Evolutionary conservation across 805 yeast species (phyloP).

Genomic region (Candida tibetensis): DNA sequence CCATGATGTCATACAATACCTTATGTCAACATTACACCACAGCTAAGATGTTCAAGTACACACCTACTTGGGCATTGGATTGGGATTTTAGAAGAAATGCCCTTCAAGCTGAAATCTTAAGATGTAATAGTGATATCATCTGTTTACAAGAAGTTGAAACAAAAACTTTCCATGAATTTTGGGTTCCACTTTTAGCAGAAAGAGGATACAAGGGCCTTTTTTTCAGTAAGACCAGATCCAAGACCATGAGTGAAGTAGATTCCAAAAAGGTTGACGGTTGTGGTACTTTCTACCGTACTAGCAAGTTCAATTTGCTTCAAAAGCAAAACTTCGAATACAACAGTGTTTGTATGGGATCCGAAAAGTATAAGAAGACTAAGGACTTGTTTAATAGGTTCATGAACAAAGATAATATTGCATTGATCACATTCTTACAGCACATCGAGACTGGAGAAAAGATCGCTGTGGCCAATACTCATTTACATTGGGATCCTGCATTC

Average conservation of each 20-base stretch:
- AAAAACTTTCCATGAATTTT: conserved; percentile 77
- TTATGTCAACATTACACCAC: conserved; percentile 96
- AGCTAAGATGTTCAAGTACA: conserved; percentile 83
- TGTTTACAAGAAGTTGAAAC: conserved; percentile 97
- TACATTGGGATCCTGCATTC: conserved; percentile 97
- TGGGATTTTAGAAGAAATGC: conserved; percentile 88
- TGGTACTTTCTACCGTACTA: conserved; percentile 80
- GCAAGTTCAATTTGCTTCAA: conserved; percentile 67
- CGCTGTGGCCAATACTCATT: conserved; percentile 83
- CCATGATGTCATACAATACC: conserved; percentile 84
- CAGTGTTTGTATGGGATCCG: conserved; percentile 73
- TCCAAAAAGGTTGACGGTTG: conserved; percentile 96
- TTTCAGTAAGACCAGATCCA: conserved; percentile 87
- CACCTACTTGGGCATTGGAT: conserved; percentile 95
- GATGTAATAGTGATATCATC: conserved; percentile 67
- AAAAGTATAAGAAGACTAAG: conserved; percentile 86
- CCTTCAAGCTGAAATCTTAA: conserved; percentile 68
- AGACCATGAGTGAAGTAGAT: conserved; percentile 78
- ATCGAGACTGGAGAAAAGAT: conserved; percentile 66
- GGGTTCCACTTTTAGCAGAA: conserved; percentile 71
- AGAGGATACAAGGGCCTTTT: conserved; percentile 80
- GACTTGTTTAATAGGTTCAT: conserved; percentile 94
- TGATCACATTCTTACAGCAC: conserved; percentile 73
- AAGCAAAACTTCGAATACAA: conserved; percentile 80
- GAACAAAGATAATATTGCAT: conserved; percentile 92